Evolutionary conservation across 164 flowering plant species (phyloP).

Genomic region (Houttuynia cordata): DNA sequence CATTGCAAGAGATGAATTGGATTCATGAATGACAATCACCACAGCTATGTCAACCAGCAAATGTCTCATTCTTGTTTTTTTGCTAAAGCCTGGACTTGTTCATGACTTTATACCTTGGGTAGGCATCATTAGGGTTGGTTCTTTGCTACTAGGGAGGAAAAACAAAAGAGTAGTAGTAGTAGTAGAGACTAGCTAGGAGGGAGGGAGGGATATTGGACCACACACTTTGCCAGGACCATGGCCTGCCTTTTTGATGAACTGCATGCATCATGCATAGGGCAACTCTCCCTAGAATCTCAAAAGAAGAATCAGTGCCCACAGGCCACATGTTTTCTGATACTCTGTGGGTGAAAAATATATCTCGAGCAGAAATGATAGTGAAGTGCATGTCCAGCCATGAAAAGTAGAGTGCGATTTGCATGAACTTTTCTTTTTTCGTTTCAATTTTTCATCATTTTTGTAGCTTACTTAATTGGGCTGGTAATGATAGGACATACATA

Average conservation of each 20-base stretch:
- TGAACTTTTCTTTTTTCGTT: not conserved
- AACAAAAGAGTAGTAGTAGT: not conserved
- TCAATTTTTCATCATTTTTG: too few species aligned
- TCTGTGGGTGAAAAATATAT: not conserved
- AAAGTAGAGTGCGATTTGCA: too few species aligned
- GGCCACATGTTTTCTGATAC: not conserved
- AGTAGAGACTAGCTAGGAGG: too few species aligned
- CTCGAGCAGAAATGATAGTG: too few species aligned
- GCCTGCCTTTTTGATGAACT: constrained; percentile 1
- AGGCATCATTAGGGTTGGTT: not conserved
- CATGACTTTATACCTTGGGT: not conserved
- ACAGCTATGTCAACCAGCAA: not conserved
- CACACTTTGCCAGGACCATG: not conserved
- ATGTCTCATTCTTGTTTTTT: not conserved
- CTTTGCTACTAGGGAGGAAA: not conserved
- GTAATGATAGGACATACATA: too few species aligned
- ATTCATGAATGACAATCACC: not conserved
- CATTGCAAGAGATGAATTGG: not conserved
- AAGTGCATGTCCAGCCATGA: too few species aligned
- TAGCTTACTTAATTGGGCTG: too few species aligned
- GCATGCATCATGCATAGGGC: constrained; percentile 2
- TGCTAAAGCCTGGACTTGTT: not conserved
- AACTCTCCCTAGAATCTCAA: not conserved
- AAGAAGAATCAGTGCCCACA: too few species aligned
- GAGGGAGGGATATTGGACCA: not conserved